These are phyloP conservation scores for Trametes meyenii DNA, from an alignment of 768 basidiomycete species.

Conservation along the genomic window DNA sequence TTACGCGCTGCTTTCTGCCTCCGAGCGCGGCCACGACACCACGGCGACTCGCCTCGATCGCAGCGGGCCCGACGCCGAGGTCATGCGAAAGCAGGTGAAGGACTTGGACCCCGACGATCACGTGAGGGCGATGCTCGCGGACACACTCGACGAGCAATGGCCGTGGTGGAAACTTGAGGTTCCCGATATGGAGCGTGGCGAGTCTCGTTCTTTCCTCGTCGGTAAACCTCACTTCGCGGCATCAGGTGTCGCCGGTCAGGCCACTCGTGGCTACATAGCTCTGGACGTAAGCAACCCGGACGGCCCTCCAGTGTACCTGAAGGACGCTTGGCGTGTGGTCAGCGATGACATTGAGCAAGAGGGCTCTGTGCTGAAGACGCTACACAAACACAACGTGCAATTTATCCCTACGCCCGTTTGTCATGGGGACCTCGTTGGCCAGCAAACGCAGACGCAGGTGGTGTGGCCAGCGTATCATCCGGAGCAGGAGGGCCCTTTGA, in stretches of 20 bases:
- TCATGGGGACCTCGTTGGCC: slow-evolving; percentile 6
- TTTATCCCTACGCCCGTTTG: slow-evolving; percentile 6
- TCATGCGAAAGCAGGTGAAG: not conserved
- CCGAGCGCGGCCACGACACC: slow-evolving; percentile 10
- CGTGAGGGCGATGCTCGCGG: not conserved
- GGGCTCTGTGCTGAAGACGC: not conserved
- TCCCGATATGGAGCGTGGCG: not conserved
- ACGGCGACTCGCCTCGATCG: not conserved
- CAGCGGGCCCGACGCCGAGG: not conserved
- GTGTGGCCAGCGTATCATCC: not conserved
- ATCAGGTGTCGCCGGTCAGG: slow-evolving; percentile 7
- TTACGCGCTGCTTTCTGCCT: not conserved
- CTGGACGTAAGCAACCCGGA: not conserved
- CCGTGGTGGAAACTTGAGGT: slow-evolving; percentile 6
- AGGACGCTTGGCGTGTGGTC: slow-evolving; percentile 20
- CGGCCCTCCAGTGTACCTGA: slow-evolving; percentile 13
- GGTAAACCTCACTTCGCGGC: slow-evolving; percentile 9
- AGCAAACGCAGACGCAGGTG: not conserved
- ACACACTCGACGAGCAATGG: not conserved
- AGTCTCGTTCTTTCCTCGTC: slow-evolving; percentile 12
- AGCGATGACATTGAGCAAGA: not conserved
- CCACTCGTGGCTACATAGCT: slow-evolving; percentile 21
- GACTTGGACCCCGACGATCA: not conserved
- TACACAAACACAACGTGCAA: not conserved
- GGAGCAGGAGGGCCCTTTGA: not conserved